Conservation (phyloP, 495 filamentous ascomycete genomes). For the Immersiella caudata region DNA sequence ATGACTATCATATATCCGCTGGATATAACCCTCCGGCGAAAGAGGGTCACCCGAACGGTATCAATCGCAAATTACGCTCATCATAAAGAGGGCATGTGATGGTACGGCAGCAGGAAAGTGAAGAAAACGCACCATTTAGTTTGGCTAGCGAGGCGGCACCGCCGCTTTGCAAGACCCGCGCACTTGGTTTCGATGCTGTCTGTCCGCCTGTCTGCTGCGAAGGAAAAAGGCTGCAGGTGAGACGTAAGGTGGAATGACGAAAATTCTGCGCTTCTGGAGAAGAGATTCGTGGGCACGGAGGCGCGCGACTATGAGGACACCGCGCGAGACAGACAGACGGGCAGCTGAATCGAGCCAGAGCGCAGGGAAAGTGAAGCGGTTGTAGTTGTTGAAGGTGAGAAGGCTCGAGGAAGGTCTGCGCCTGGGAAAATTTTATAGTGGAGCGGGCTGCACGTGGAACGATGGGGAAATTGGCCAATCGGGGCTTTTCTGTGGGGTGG, state of each 20-base stretch:
- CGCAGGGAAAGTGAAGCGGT: neutral
- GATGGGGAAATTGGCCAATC: constrained; percentile 12
- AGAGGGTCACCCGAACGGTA: constrained; percentile 12
- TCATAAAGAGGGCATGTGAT: neutral
- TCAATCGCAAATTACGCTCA: constrained; percentile 17
- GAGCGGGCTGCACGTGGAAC: neutral
- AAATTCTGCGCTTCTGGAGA: neutral
- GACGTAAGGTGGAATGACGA: neutral
- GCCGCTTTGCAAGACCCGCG: no score
- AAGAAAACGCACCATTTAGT: neutral
- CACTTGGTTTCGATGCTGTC: no score
- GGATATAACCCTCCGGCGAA: constrained; percentile 14
- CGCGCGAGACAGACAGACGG: neutral
- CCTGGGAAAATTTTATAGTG: neutral
- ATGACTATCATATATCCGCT: constrained; percentile 10
- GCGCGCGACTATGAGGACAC: neutral
- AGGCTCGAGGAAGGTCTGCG: neutral
- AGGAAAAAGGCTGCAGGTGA: neutral
- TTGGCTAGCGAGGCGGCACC: neutral
- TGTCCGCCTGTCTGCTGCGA: neutral
- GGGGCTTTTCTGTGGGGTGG: neutral
- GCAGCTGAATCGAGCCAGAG: neutral
- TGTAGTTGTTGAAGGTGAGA: neutral
- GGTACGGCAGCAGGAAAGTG: neutral
- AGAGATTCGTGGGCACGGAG: neutral